These are phyloP conservation scores for Phytophthora ohioensis DNA, from an alignment of 352 stramenopile genomes.

Conservation along the genomic window DNA sequence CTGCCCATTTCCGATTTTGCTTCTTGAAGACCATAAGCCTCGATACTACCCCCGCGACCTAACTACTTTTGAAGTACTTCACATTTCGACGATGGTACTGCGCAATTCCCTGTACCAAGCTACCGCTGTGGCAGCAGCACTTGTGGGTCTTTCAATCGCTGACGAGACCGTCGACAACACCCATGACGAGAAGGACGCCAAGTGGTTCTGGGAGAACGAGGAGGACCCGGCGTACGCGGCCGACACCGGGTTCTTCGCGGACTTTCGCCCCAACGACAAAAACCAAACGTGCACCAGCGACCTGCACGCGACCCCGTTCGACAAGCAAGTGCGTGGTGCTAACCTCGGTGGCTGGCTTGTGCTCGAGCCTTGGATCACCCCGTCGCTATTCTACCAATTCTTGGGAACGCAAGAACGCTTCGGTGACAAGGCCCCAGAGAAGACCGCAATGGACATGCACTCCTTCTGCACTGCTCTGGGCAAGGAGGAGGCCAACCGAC, in stretches of 20 bases:
- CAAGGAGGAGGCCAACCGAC: background rate
- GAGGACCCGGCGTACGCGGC: constrained; percentile 4
- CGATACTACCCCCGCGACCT: background rate
- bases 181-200: background rate
- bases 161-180: background rate
- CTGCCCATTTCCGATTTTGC: background rate
- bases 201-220: constrained; percentile 1
- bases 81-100: background rate
- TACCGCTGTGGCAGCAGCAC: background rate
- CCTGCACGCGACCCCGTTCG: background rate
- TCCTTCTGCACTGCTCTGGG: background rate
- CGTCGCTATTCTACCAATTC: background rate
- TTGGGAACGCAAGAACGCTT: background rate
- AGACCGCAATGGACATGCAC: background rate
- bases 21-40: background rate
- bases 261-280: constrained; percentile 46
- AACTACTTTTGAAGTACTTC: no score
- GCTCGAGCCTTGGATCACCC: background rate
- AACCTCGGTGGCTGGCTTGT: background rate
- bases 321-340: background rate
- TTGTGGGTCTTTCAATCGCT: background rate
- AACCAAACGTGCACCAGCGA: background rate
- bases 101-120: background rate
- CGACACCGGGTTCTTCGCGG: constrained; percentile 45
- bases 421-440: background rate